Base-by-base conservation (phyloP, 306 rosid genomes). In the Gastrolobium villosum region DNA sequence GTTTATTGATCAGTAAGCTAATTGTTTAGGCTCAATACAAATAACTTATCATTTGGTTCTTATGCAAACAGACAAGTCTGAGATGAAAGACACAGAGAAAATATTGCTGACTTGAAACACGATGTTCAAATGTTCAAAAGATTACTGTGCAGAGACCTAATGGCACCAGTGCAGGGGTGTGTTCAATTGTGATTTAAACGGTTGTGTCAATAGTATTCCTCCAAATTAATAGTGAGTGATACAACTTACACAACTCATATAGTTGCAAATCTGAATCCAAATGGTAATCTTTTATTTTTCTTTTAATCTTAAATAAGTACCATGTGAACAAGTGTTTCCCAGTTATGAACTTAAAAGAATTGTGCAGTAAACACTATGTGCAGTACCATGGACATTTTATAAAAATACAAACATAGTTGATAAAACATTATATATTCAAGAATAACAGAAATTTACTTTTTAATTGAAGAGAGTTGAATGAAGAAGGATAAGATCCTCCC, bases 401-500 rank as follows among this genome's bases (percentile, higher is more conserved):
- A 77, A 30, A 66, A 70, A 61, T 55, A 52, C 37, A 64, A 28
- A 31, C 37, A 79, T 5, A 46, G 5, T 65, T 32, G 50, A 26
- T 11, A 30, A 30, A 30, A 32, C 35, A 2, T 53, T 11, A 32
- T 14, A n/a, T 9, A 40, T 28, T 65, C 79, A 71, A 52, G 5
- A 37, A 71, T 37, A 60, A 45, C 60, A 28, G 26, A 57, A 7
- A 67, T 54, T 37, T 39, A 43, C 31, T 62, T 72, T 52, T 50
- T 49, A 50, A 50, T 62, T 79, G 71, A 35, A 20, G 26, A 20
- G 26, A 65, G 70, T 34, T 46, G 30, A 65, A 73, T 13, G 14
- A 37, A 62, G 11, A 53, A 34, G 45, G 65, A 76, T 26, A 46
- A 28, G 45, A 66, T 74, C n/a, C 26, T 45, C 73, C 63, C 46